Evolutionary conservation across 495 filamentous ascomycete species (phyloP), one percentile per base, ranked within the genome.

Genomic region (Penicillium angulare): DNA sequence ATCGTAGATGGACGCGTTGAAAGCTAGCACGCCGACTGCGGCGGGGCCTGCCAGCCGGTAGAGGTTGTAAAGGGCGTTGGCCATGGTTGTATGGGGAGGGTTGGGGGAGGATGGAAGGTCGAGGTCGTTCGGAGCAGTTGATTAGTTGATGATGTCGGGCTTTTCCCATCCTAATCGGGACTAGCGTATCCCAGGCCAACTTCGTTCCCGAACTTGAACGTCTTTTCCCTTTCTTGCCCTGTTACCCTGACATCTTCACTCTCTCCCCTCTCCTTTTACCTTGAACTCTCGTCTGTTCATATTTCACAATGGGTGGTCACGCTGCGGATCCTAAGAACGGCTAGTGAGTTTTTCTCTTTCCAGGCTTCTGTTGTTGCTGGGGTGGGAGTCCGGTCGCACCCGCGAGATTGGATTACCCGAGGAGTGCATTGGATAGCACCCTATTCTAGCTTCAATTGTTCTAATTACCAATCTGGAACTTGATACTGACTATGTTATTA

Each of bases 1-100:
- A 69, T 99, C 93, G 84, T 97, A 99, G 55, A 99, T 80, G 52
- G 90, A 88, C 55, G 86, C 78, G 61, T 90, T 82, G 52, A 80
- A 65, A 38, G 92, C 53, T 36, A 78, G 68, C 45, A 77, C 69
- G 59, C 75, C 88, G 50, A 88, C 59, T 42, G 85, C 79, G 35
- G 79, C 73, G 12, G 93, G 93, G 31, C 95, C 64, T 35, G 85
- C 90, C 47, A 77, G 79, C 56, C 80, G 80, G 73, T 86, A 90
- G 58, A 92, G 53, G 35, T 78, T 69, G 42, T 69, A 69, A 33
- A 92, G 83, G 42, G 69, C 71, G 64, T 77, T 75, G 59, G 70
- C 82, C 79, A 87, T 88, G 49, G 56, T 79, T 63, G 52, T 49
- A 41, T 53, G 50, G 60, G 52, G 22, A 43, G 48, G 23, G 39